Percentiles rank a stretch among this genome's conserved stretches.
These are phyloP conservation scores for Macaranga tanarius DNA, from an alignment of 441 rosid genomes.

Conservation along the genomic window DNA sequence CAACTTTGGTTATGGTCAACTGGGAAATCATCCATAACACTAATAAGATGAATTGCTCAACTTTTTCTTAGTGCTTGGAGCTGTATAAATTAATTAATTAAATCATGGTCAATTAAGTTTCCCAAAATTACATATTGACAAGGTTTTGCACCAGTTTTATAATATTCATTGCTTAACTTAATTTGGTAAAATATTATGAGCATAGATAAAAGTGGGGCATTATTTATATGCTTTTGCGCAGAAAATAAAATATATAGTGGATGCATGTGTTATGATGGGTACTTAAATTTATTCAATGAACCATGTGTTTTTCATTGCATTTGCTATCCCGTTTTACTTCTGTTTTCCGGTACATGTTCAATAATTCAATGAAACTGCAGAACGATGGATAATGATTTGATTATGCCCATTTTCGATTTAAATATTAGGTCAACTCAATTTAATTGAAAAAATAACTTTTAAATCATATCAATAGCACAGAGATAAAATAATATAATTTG, in stretches of 20 bases:
- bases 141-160: neutral
- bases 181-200: neutral
- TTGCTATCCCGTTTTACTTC: neutral
- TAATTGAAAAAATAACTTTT: too few relatives aligned
- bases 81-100: neutral
- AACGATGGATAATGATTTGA: too few relatives aligned
- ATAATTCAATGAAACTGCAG: too few relatives aligned
- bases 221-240: neutral
- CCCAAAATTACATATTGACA: neutral
- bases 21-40: neutral
- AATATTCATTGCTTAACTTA: neutral
- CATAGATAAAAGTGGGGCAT: neutral
- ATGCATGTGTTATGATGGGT: neutral
- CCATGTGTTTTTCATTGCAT: slow-evolving; percentile 2
- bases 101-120: neutral
- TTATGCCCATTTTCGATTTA: too few relatives aligned
- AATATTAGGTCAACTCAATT: too few relatives aligned
- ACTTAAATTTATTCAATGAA: neutral
- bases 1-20: too few relatives aligned
- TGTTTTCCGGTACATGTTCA: too few relatives aligned
- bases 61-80: neutral
- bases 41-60: neutral
- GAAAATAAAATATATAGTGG: neutral
- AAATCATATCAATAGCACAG: too few relatives aligned
- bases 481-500: too few relatives aligned